Conservation (phyloP, 2,329 filamentous ascomycete genomes). For the Aspergillus sp. region DNA sequence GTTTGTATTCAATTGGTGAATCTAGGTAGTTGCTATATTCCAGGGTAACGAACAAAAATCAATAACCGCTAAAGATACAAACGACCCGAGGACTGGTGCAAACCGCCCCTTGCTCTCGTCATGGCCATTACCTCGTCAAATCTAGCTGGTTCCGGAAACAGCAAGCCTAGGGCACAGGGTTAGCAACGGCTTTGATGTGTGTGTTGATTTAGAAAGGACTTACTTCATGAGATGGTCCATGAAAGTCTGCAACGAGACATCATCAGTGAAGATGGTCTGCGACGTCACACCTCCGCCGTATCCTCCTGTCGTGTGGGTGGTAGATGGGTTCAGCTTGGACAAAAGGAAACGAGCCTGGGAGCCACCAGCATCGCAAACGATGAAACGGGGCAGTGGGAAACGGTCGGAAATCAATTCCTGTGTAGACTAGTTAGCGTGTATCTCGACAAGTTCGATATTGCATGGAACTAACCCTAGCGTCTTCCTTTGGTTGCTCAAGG, state of each 20-base stretch:
- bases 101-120: constrained; percentile 36
- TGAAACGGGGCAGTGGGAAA: constrained; percentile 97
- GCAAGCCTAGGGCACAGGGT: constrained; percentile 45
- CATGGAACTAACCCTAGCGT: constrained; percentile 72
- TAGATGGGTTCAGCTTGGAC: constrained; percentile 95
- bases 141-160: constrained; percentile 53
- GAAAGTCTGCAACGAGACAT: constrained; percentile 96
- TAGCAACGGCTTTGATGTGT: constrained; percentile 22
- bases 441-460: not conserved
- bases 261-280: constrained; percentile 98
- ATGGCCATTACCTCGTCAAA: constrained; percentile 35
- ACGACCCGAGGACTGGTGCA: constrained; percentile 35
- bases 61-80: constrained; percentile 48
- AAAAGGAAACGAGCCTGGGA: constrained; percentile 96
- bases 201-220: constrained; percentile 38
- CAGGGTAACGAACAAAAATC: constrained; percentile 26
- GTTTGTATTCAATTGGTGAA: constrained; percentile 30
- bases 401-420: constrained; percentile 95
- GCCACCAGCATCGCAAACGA: constrained; percentile 96
- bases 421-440: constrained; percentile 11
- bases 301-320: constrained; percentile 88
- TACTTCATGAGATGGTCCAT: constrained; percentile 99
- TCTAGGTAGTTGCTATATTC: constrained; percentile 36
- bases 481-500: constrained; percentile 91
- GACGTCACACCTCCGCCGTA: constrained; percentile 89